Evolutionary conservation across 1,284 basidiomycete genomes (phyloP), one percentile per base, ranked within the genome.

Genomic region (Trichosporon asahii): DNA sequence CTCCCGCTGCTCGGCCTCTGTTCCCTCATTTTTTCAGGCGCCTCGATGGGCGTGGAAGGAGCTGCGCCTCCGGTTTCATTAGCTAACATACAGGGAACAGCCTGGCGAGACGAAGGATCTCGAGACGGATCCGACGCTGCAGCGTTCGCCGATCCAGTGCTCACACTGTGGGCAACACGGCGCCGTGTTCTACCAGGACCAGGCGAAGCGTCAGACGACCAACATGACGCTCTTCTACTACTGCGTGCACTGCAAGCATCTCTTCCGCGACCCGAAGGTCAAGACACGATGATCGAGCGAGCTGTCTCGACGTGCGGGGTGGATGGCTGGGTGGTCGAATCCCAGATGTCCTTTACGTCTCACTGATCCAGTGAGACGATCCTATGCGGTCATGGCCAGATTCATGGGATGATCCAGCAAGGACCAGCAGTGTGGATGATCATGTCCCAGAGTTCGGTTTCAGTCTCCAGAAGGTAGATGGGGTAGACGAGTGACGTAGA

Each of bases 161-260:
- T 84, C 85, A 1, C 68, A 76, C 35, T 86, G 85, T 72, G 72
- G 75, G 37, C 74, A 82, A 68, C 72, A 78, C 55, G 82, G 94
- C 78, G 89, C 92, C 64, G 94, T 97, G 15, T 89, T 92, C 81
- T 97, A 91, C 83, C 94, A 96, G 84, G 94, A 96, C 84, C 94
- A 97, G 82, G 95, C 93, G 15, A 94, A 95, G 80, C 89, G 94
- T 66, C 93, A 92, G 77, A 92, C 95, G 77, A 96, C 83, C 49
- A 83, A 83, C 73, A 84, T 84, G 94, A 93, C 93, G 53, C 87
- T 96, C 1, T 97, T 96, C 85, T 96, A 90, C 82, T 92, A 93
- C 63, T 97, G 94, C 80, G 88, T 89, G n/a, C 90, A 90, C 79
- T 97, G 93, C 82, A 90, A 91, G 76, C 85, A 91, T 72, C 88